Conservation (phyloP, 2,329 filamentous ascomycete genomes). For the Aspergillus glaucus region DNA sequence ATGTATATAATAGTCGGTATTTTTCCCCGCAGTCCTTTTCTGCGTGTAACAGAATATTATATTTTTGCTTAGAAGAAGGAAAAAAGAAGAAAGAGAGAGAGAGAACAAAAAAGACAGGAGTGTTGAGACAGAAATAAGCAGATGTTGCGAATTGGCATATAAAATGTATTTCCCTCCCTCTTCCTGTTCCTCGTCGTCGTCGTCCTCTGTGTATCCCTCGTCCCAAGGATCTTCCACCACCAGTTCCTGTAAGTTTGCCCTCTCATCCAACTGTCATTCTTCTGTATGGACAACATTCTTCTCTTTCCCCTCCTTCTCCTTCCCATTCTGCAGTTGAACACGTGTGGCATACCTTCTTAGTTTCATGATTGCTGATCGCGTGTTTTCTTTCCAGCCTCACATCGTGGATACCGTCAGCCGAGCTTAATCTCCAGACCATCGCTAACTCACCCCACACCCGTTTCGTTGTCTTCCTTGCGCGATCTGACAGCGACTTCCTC, state of each 20-base stretch:
- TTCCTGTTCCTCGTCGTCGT: constrained; percentile 13
- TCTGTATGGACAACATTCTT: constrained; percentile 2
- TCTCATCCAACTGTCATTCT: neutral
- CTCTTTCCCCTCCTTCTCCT: constrained; percentile 3
- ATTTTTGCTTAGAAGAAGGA: neutral
- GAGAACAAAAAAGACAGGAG: neutral
- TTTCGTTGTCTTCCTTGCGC: constrained; percentile 32
- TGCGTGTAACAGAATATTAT: neutral
- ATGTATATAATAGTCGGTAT: neutral
- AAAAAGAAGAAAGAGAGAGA: neutral
- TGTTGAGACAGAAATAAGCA: neutral
- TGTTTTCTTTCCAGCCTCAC: constrained; percentile 17
- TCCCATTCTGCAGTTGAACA: constrained; percentile 13
- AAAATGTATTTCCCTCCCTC: constrained; percentile 14
- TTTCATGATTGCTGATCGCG: constrained; percentile 18
- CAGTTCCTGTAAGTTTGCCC: constrained; percentile 10
- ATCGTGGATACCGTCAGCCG: constrained; percentile 29
- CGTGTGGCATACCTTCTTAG: constrained; percentile 22
- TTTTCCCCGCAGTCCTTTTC: neutral
- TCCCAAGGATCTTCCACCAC: constrained; percentile 11
- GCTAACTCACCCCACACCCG: constrained; percentile 34
- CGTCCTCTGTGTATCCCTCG: constrained; percentile 18
- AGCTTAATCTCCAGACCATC: constrained; percentile 33
- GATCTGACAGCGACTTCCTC: constrained; percentile 33
- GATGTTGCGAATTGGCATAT: neutral